Evolutionary conservation across 495 filamentous ascomycete species (phyloP), one percentile per base, ranked within the genome.

Genomic region (Elasticomyces elasticus): DNA sequence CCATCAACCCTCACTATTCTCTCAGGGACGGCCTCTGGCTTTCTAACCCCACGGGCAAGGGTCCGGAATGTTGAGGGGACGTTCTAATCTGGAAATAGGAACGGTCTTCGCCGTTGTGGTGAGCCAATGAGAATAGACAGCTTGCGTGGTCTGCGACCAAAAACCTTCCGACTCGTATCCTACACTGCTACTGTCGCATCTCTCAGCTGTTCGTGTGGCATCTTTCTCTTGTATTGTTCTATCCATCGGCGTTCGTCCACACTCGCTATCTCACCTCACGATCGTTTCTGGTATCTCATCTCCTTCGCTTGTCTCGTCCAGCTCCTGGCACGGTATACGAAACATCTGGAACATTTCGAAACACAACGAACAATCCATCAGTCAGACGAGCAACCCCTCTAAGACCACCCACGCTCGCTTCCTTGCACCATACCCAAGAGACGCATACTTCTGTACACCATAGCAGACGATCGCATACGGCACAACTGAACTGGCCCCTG

Each of bases 151-250:
- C 23, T n/a, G 9, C 46, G 24, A 49, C 24, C 30, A 24, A 42
- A 38, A 37, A 33, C 49, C 37, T 52, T 45, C 35, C 33, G 9
- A 42, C 49, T 52, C 49, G 49, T 52, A 52, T 52, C 24, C 17
- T 30, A 19, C 49, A 52, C 27, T 33, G 33, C n/a, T n/a, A n/a
- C n/a, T n/a, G n/a, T 50, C 47, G 27, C 22, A 50, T 26, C 47
- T 31, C 28, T 31, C 19, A 20, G 15, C 20, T 43, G 15, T 28
- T 40, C 49, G 13, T 38, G 19, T 37, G 17, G 1, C 42, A 23
- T 33, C 5, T n/a, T 51, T 51, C 19, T 23, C 30, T 25, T 42
- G 37, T 51, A 15, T 24, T 24, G 7, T 26, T 17, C 35, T 43
- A 12, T 20, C 48, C 28, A 37, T 43, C 13, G 11, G n/a, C 46